phyloP scores from a whole-genome alignment of 78 protist genomes.

The Cavenderia fasciculata region DNA sequence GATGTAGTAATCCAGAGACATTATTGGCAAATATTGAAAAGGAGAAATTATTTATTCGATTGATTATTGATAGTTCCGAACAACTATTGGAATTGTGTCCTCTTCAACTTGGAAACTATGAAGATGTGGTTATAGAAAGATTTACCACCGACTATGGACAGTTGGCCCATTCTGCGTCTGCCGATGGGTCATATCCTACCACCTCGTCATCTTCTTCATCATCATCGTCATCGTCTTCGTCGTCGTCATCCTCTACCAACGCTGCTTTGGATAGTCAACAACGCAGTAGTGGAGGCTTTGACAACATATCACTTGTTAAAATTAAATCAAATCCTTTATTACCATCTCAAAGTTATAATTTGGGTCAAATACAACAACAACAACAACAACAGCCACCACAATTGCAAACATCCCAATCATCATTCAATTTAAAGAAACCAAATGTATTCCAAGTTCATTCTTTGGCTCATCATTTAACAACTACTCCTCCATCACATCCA shows the following conservation, averaged over 20 bases:
- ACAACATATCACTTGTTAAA: too few species aligned
- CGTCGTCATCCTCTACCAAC: neutral
- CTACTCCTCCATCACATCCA: too few species aligned
- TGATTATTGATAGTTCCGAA: slow-evolving; percentile 3
- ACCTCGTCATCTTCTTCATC: neutral
- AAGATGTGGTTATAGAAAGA: neutral
- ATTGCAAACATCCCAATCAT: too few species aligned
- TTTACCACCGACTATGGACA: neutral
- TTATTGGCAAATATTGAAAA: slow-evolving; percentile 33
- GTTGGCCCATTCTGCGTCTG: neutral
- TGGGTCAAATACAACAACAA: neutral
- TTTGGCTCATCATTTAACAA: too few species aligned
- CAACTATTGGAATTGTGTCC: slow-evolving; percentile 6
- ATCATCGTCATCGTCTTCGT: neutral
- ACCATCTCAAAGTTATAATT: neutral
- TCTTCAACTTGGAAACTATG: neutral
- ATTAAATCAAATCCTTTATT: neutral
- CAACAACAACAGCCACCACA: neutral
- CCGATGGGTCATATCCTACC: neutral
- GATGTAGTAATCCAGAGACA: slow-evolving; percentile 49
- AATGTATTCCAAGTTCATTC: too few species aligned
- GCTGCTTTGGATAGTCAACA: neutral
- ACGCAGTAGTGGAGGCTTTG: neutral
- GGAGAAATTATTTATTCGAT: slow-evolving; percentile 20
- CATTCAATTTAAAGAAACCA: too few species aligned